These are phyloP conservation scores for Plantago elongata DNA, from an alignment of 257 asterid species.

Conservation along the genomic window DNA sequence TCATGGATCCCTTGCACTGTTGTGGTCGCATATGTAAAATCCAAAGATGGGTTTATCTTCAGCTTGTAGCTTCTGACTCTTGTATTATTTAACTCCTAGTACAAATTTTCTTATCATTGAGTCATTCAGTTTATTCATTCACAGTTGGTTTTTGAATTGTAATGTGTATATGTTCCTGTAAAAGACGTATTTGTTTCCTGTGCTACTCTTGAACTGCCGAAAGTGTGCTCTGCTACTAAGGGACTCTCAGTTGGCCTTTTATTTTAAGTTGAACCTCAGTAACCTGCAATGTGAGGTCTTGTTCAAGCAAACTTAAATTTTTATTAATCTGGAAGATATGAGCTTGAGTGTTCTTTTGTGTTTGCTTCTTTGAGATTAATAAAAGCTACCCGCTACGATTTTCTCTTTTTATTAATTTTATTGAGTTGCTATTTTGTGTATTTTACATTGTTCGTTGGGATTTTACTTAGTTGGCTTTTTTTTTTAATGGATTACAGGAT, in stretches of 20 bases:
- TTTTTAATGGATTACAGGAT: conserved; percentile 48
- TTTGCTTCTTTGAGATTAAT: not conserved
- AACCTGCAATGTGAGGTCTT: not conserved
- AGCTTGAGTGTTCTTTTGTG: not conserved
- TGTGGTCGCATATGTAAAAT: not conserved
- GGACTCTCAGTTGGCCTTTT: not conserved
- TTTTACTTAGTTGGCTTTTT: not conserved
- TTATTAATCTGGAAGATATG: not conserved
- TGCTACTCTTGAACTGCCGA: not conserved
- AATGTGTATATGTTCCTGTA: not conserved
- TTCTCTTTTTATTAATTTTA: not conserved
- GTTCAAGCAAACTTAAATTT: too few relatives aligned
- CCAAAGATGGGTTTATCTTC: not conserved
- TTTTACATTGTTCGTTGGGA: conserved; percentile 1
- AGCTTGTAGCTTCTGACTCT: conserved; percentile 1
- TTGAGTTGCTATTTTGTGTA: not conserved
- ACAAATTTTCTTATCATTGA: not conserved
- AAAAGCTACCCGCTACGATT: too few relatives aligned
- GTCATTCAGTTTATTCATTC: not conserved
- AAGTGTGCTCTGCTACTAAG: not conserved
- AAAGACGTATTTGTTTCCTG: not conserved
- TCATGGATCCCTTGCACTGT: not conserved
- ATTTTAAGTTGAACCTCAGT: not conserved
- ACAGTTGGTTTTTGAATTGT: not conserved
- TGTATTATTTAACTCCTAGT: not conserved